Evolutionary conservation across 345 rosid species (phyloP).

Genomic region (Murraya koenigii): DNA sequence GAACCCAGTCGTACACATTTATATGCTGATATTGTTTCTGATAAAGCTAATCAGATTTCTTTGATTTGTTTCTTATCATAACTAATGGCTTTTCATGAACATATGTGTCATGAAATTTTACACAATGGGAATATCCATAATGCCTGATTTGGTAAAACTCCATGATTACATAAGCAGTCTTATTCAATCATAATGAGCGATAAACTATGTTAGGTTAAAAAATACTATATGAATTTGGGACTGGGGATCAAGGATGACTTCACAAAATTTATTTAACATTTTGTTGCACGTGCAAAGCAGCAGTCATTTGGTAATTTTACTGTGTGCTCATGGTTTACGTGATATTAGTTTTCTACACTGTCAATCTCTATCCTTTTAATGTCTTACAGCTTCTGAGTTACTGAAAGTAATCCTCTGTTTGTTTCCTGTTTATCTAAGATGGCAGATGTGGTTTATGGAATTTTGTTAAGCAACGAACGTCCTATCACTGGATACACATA

Average conservation of each 20-base stretch:
- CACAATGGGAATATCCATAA: neutral
- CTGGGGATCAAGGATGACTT: neutral
- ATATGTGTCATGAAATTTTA: neutral
- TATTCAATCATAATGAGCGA: neutral
- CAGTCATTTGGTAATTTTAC: neutral
- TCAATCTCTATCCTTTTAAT: neutral
- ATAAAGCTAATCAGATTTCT: neutral
- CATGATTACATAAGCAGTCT: neutral
- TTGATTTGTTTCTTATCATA: neutral
- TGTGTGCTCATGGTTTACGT: neutral
- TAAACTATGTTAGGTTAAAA: neutral
- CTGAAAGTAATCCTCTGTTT: conserved; percentile 26
- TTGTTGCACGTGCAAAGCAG: neutral
- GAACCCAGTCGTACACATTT: neutral
- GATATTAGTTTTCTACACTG: neutral
- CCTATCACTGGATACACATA: conserved; percentile 54
- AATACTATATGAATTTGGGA: neutral
- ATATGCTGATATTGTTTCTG: neutral
- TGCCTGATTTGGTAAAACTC: neutral
- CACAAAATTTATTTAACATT: neutral
- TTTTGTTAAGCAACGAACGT: conserved; percentile 47
- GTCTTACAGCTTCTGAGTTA: conserved; percentile 7
- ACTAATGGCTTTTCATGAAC: neutral
- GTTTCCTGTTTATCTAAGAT: conserved; percentile 48
- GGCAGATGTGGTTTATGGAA: conserved; percentile 65